Conservation (phyloP, 2,329 filamentous ascomycete genomes). For the Ramularia endophylla region DNA sequence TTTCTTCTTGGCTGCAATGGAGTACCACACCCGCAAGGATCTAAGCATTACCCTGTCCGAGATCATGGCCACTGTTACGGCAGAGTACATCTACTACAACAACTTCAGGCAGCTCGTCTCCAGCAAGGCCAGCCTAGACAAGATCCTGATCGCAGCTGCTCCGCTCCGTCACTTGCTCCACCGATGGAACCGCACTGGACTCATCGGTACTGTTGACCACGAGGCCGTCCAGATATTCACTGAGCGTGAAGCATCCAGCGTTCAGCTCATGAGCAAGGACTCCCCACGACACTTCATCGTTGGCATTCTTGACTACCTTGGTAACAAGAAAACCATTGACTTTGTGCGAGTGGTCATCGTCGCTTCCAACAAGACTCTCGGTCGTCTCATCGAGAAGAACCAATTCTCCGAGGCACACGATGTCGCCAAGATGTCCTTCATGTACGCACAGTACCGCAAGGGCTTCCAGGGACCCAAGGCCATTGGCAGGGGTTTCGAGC, state of each 20-base stretch:
- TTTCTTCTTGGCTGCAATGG: conserved; percentile 42
- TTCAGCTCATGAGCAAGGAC: conserved; percentile 31
- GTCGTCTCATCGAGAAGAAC: conserved; percentile 34
- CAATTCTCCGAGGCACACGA: conserved; percentile 38
- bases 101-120: conserved; percentile 34
- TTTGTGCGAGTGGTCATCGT: conserved; percentile 37
- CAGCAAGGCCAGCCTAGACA: conserved; percentile 29
- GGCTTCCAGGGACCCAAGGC: conserved; percentile 37
- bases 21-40: conserved; percentile 36
- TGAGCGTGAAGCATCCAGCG: conserved; percentile 24
- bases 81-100: conserved; percentile 31
- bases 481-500: conserved; percentile 41
- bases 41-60: conserved; percentile 36
- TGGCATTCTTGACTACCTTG: conserved; percentile 37
- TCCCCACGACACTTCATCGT: conserved; percentile 34
- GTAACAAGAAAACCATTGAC: conserved; percentile 32
- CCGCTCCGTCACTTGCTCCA: conserved; percentile 35
- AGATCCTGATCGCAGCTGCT: conserved; percentile 30
- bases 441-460: conserved; percentile 38
- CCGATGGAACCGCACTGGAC: conserved; percentile 29
- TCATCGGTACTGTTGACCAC: conserved; percentile 32
- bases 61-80: conserved; percentile 29
- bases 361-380: conserved; percentile 33
- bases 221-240: conserved; percentile 30
- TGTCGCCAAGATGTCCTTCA: conserved; percentile 40